phyloP scores from a whole-genome alignment of 2,329 filamentous ascomycete species.

The Parastagonospora avenae region DNA sequence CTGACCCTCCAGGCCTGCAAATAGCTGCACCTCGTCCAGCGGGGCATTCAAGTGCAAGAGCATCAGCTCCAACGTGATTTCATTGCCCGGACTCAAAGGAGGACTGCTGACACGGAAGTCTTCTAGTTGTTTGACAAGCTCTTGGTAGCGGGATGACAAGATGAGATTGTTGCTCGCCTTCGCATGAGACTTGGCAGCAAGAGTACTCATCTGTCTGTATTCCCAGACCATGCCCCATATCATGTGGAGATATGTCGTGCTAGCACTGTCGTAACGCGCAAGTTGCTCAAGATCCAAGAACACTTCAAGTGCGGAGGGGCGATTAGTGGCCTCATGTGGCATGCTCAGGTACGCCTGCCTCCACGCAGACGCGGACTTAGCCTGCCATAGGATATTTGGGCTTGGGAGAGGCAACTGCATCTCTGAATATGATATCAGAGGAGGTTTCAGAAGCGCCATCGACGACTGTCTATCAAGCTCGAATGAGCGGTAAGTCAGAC shows the following conservation, averaged over 20 bases:
- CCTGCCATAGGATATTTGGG: slow-evolving; percentile 67
- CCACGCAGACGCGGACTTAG: slow-evolving; percentile 67
- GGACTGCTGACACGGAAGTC: slow-evolving; percentile 56
- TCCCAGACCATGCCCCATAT: slow-evolving; percentile 71
- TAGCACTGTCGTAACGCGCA: slow-evolving; percentile 40
- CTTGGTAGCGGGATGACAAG: slow-evolving; percentile 52
- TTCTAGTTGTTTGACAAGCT: slow-evolving; percentile 64
- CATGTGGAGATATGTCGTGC: slow-evolving; percentile 66
- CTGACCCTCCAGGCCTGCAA: slow-evolving; percentile 70
- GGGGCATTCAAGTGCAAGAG: slow-evolving; percentile 69
- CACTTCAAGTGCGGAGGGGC: slow-evolving; percentile 37
- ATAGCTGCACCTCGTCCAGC: slow-evolving; percentile 69
- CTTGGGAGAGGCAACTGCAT: slow-evolving; percentile 69
- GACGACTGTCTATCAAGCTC: slow-evolving; percentile 70
- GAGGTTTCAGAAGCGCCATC: slow-evolving; percentile 68
- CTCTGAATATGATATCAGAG: slow-evolving; percentile 71
- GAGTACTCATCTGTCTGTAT: slow-evolving; percentile 65
- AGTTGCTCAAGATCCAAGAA: slow-evolving; percentile 33
- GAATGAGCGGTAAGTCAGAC: slow-evolving; percentile 69
- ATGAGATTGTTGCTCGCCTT: slow-evolving; percentile 42
- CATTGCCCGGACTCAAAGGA: slow-evolving; percentile 37
- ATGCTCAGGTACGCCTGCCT: slow-evolving; percentile 62
- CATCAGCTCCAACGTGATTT: slow-evolving; percentile 55
- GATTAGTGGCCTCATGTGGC: slow-evolving; percentile 15
- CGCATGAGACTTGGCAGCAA: slow-evolving; percentile 51